Base-by-base conservation (phyloP, 2,329 filamentous ascomycete genomes). In the Beauveria bassiana region DNA sequence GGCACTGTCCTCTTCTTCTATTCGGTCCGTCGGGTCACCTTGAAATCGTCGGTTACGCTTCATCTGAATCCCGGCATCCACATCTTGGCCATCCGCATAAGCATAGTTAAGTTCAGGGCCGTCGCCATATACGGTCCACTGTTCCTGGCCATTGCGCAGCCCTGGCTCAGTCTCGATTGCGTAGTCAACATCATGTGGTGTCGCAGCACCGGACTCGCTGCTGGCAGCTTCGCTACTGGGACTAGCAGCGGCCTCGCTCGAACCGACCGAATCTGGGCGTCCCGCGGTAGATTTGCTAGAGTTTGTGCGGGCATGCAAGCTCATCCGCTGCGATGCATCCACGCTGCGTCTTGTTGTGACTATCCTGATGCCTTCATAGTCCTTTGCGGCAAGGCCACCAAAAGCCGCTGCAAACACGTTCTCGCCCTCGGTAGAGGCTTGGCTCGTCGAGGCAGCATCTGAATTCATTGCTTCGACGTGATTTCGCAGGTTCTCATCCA, bases 201-300 rank as follows among this genome's bases (percentile, higher is more conserved):
- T 76, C 0, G 73, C 73, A 16, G 72, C 61, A 4, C 71, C 71
- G 52, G 73, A 72, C 16, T 70, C 72, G 42, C 69, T 71, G 60
- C 73, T 74, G 42, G 69, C 71, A n/a, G 69, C 71, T 54, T 74
- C 74, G 2, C 72, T 72, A 7, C 68, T 70, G 6, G 73, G 73
- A 58, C 74, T 77, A 24, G 70, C 65, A 5, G 71, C 72, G 5
- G 66, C 69, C 46, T 77, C 74, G 61, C 71, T 73, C 4, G 75
- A 77, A 20, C 72, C 67, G 6, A 69, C 67, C 7, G 71, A 74
- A 47, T 70, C 66, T 7, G 71, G 69, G 24, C 71, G 67, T 49
- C 65, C 62, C 20, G 60, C 59, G 7, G 64, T 63, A 40, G 66
- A 64, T 49, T 67, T 65, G 49, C 54, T 61, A 54, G 56, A 61